phyloP scores from a whole-genome alignment of 306 rosid species.

The Lathyrus oleraceus region DNA sequence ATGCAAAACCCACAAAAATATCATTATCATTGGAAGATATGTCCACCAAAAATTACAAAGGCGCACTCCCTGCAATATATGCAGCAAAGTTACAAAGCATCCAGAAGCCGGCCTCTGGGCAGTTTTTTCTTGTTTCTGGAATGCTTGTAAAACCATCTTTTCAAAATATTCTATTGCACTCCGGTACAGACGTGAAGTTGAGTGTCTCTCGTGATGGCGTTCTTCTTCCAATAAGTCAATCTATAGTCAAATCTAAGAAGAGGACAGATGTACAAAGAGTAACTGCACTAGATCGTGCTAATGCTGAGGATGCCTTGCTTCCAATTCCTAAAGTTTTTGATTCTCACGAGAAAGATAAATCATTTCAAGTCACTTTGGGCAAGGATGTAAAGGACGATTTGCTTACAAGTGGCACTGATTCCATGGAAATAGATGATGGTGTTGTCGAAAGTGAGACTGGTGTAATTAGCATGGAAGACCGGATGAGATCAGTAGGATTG shows the following conservation, averaged over 20 bases:
- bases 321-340: constrained; percentile 76
- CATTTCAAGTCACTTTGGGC: constrained; percentile 41
- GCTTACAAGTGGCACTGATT: constrained; percentile 40
- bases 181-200: constrained; percentile 73
- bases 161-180: constrained; percentile 65
- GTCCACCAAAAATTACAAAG: constrained; percentile 46
- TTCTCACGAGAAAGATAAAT: constrained; percentile 48
- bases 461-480: constrained; percentile 72
- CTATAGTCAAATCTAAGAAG: too few species aligned
- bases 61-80: constrained; percentile 71
- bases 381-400: constrained; percentile 39
- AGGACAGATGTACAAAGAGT: too few species aligned
- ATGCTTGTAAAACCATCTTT: constrained; percentile 79
- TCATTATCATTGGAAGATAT: constrained; percentile 57
- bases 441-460: constrained; percentile 44
- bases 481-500: constrained; percentile 63
- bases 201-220: too few species aligned
- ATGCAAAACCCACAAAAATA: constrained; percentile 70
- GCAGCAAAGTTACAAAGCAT: constrained; percentile 73
- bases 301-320: constrained; percentile 87
- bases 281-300: too few species aligned
- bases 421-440: constrained; percentile 51
- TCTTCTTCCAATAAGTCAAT: too few species aligned
- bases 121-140: constrained; percentile 75
- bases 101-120: constrained; percentile 59